These are phyloP conservation scores for Ophiognomonia clavigignenti-juglandacearum DNA, from an alignment of 2,329 filamentous ascomycete genomes.

Conservation along the genomic window DNA sequence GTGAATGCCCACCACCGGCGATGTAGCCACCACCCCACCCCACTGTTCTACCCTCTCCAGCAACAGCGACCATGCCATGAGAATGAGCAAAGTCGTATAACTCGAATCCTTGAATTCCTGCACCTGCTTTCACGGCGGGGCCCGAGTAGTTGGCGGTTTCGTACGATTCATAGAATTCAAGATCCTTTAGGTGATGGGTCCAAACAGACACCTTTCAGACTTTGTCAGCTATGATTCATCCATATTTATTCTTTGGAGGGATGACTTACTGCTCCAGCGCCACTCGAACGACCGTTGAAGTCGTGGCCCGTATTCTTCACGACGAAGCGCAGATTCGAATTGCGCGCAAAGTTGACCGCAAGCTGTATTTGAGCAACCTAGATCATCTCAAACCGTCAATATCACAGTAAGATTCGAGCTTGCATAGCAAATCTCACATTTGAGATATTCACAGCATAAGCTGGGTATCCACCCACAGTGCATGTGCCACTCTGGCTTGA, in stretches of 20 bases:
- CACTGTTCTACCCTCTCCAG: constrained; percentile 9
- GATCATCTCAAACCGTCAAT: constrained; percentile 34
- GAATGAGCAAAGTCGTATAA: constrained; percentile 1
- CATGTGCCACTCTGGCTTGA: no score
- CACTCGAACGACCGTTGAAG: constrained; percentile 33
- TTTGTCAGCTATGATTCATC: background rate
- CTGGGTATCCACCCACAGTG: no score
- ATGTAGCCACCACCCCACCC: constrained; percentile 2
- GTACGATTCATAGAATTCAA: constrained; percentile 23
- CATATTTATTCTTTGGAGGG: background rate
- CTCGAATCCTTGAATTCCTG: constrained; percentile 8
- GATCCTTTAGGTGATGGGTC: constrained; percentile 31
- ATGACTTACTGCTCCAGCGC: constrained; percentile 24
- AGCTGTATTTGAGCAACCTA: constrained; percentile 37
- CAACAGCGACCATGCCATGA: constrained; percentile 3
- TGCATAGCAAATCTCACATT: constrained; percentile 34
- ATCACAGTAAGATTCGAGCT: constrained; percentile 33
- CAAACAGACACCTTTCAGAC: constrained; percentile 23
- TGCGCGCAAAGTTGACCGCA: constrained; percentile 41
- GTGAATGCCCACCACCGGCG: constrained; percentile 6
- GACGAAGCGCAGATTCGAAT: constrained; percentile 43
- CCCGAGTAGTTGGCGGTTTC: constrained; percentile 30
- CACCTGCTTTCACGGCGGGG: constrained; percentile 37
- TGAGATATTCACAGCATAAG: background rate
- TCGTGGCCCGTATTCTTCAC: constrained; percentile 50